These are phyloP conservation scores for Vigna mungo DNA, from an alignment of 306 rosid species.

Conservation along the genomic window DNA sequence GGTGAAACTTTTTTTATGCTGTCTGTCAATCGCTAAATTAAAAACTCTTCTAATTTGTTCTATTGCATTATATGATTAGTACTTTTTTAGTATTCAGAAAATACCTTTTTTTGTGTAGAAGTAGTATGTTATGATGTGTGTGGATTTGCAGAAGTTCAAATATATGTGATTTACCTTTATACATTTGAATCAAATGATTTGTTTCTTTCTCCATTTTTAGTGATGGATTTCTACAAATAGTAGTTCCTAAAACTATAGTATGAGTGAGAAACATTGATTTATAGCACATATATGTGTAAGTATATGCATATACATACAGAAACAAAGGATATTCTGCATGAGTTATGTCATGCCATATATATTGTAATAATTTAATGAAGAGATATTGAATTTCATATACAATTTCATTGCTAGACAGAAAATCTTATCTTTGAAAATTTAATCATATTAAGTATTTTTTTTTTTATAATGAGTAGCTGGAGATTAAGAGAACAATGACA, in stretches of 20 bases:
- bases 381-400: slow-evolving; percentile 21
- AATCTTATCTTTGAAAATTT: background rate
- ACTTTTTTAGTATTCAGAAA: background rate
- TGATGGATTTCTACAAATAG: slow-evolving; percentile 77
- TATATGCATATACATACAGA: slow-evolving; percentile 20
- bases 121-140: too few relatives aligned
- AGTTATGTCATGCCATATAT: background rate
- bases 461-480: too few relatives aligned
- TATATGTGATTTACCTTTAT: too few relatives aligned
- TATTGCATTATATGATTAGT: background rate
- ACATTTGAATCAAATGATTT: slow-evolving; percentile 27
- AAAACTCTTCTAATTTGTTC: slow-evolving; percentile 19
- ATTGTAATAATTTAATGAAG: slow-evolving; percentile 3
- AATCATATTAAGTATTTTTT: background rate
- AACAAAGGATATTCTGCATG: slow-evolving; percentile 19
- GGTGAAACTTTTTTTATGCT: too few relatives aligned
- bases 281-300: background rate
- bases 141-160: too few relatives aligned
- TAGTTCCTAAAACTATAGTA: slow-evolving; percentile 70
- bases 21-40: too few relatives aligned
- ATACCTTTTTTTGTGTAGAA: too few relatives aligned
- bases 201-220: slow-evolving; percentile 51
- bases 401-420: background rate
- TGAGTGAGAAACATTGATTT: slow-evolving; percentile 7
- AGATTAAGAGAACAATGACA: too few relatives aligned